Evolutionary conservation across 495 filamentous ascomycete species (phyloP).

Genomic region (Echria macrotheca): DNA sequence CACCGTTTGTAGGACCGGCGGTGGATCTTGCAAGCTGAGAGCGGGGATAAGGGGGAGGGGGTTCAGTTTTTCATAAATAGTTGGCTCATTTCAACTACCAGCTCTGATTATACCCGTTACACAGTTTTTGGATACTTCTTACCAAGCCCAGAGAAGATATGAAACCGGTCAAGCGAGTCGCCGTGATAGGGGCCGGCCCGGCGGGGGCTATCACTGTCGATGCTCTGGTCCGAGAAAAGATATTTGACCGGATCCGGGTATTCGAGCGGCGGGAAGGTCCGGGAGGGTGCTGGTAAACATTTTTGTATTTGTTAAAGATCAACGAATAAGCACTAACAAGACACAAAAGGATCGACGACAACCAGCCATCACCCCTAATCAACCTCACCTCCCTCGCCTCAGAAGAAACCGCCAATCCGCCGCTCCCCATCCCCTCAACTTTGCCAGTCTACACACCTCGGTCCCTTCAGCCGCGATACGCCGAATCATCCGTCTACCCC

Average conservation of each 20-base stretch:
- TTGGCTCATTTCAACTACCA: too few species aligned
- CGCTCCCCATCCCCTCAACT: slow-evolving; percentile 39
- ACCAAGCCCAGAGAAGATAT: too few species aligned
- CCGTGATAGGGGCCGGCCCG: slow-evolving; percentile 55
- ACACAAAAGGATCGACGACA: slow-evolving; percentile 40
- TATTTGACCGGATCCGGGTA: slow-evolving; percentile 51
- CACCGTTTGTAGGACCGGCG: too few species aligned
- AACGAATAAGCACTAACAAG: neutral
- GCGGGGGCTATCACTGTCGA: slow-evolving; percentile 55
- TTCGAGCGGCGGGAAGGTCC: slow-evolving; percentile 55
- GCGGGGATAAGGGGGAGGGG: too few species aligned
- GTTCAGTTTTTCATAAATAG: too few species aligned
- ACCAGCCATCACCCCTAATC: slow-evolving; percentile 23
- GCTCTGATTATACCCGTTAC: too few species aligned
- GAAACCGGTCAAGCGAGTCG: slow-evolving; percentile 44
- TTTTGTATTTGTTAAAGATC: neutral
- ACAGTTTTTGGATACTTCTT: too few species aligned
- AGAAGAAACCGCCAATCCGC: slow-evolving; percentile 42
- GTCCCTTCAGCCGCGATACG: slow-evolving; percentile 40
- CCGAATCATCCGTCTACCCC: slow-evolving; percentile 43
- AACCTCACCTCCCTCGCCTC: slow-evolving; percentile 40
- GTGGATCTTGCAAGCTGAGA: too few species aligned
- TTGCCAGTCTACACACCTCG: slow-evolving; percentile 45
- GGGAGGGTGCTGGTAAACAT: slow-evolving; percentile 52
- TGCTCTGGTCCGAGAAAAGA: slow-evolving; percentile 50